phyloP scores from a whole-genome alignment of 2,329 filamentous ascomycete genomes.

The Harringtonia lauricola region DNA sequence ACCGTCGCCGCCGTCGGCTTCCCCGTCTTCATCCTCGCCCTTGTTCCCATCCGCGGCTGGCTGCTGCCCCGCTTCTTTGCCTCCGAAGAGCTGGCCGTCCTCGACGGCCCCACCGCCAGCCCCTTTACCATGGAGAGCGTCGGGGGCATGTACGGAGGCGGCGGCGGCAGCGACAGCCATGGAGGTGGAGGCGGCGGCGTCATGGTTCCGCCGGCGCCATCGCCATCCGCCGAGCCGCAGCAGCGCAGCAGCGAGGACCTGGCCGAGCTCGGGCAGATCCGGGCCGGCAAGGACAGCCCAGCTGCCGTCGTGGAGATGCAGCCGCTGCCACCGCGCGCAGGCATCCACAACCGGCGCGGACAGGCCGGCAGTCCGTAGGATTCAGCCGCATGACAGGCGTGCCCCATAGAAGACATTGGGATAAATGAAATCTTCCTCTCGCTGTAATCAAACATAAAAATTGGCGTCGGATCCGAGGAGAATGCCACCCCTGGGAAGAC shows the following conservation, averaged over 20 bases:
- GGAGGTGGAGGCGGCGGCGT: constrained; percentile 3
- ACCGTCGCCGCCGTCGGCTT: constrained; percentile 76
- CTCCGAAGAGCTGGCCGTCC: constrained; percentile 43
- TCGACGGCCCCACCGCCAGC: constrained; percentile 68
- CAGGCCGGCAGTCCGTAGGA: background rate
- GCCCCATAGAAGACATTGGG: no score
- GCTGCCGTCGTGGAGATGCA: constrained; percentile 1
- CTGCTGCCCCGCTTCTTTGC: constrained; percentile 53
- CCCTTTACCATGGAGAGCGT: constrained; percentile 68
- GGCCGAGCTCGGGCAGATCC: constrained; percentile 9
- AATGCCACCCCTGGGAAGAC: no score
- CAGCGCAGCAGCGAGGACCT: constrained; percentile 5
- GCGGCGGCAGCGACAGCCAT: constrained; percentile 9
- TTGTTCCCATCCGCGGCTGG: constrained; percentile 56
- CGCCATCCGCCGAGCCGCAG: background rate
- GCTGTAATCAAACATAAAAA: no score
- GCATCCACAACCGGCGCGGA: constrained; percentile 10
- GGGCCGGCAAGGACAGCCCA: background rate
- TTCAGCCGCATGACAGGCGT: no score
- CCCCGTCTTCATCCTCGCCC: constrained; percentile 58
- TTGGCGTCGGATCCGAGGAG: no score
- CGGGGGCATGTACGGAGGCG: constrained; percentile 43
- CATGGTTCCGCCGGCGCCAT: background rate
- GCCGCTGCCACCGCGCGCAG: background rate
- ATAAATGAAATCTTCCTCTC: no score